phyloP scores from a whole-genome alignment of 1,284 basidiomycete species.

The Neonothopanus nambi region DNA sequence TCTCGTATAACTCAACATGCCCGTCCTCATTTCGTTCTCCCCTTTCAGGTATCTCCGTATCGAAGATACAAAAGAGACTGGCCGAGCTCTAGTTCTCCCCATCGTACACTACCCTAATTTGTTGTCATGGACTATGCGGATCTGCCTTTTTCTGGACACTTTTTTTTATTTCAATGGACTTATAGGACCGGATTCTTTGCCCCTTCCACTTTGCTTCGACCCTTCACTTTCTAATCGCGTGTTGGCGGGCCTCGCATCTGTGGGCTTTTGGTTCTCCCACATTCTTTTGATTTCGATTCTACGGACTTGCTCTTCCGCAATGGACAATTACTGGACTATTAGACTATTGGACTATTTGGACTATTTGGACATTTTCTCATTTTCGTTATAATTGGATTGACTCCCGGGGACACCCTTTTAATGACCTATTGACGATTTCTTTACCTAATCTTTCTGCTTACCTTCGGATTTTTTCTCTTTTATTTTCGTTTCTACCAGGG shows the following conservation, averaged over 20 bases:
- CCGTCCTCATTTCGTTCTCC: constrained; percentile 1
- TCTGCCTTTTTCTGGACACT: constrained; percentile 3
- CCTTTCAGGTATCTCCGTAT: constrained; percentile 27
- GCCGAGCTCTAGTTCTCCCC: constrained; percentile 33
- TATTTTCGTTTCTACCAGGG: not conserved
- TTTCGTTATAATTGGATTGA: no score
- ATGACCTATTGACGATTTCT: no score
- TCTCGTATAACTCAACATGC: constrained; percentile 1
- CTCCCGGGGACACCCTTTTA: no score
- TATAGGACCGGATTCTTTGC: not conserved
- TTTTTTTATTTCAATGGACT: not conserved
- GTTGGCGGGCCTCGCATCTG: not conserved
- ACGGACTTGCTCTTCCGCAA: no score
- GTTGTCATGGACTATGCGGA: constrained; percentile 3
- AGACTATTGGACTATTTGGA: no score
- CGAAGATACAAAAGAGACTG: constrained; percentile 38
- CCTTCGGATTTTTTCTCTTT: no score
- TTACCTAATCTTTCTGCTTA: no score
- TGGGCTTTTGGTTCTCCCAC: constrained; percentile 3
- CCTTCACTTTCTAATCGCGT: not conserved
- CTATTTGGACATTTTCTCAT: no score
- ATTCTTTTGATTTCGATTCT: no score
- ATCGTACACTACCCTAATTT: not conserved
- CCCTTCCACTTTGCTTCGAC: not conserved
- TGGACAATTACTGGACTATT: no score